A percentile compares a stretch with the other conserved stretches of the same genome.
phyloP scores from a whole-genome alignment of 495 filamentous ascomycete genomes.

The Neurospora discreta region DNA sequence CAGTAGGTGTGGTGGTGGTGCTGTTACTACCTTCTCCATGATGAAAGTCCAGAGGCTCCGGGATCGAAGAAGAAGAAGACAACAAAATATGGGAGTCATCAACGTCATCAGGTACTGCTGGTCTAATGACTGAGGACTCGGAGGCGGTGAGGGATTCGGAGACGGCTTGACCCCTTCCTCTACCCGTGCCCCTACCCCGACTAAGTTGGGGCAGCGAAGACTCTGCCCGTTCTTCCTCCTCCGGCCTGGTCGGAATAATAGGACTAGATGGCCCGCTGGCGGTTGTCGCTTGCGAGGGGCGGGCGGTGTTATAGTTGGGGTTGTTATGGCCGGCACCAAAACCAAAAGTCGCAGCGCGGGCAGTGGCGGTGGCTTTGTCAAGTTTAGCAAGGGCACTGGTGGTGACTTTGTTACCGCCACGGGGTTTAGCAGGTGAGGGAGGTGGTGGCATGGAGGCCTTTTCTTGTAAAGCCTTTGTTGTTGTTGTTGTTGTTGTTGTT shows the following conservation, averaged over 20 bases:
- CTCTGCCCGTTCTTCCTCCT: not conserved
- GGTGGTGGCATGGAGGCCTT: not conserved
- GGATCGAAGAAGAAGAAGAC: not conserved
- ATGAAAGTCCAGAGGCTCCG: conserved; percentile 1
- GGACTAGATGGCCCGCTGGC: conserved; percentile 27
- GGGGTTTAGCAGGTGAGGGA: not conserved
- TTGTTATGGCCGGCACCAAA: conserved; percentile 3
- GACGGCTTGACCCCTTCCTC: not conserved
- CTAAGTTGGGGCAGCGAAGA: not conserved
- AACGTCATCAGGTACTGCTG: not conserved
- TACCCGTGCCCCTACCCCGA: not conserved
- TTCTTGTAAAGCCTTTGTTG: not conserved
- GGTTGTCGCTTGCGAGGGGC: conserved; percentile 36
- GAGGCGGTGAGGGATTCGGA: not conserved
- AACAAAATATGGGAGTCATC: not conserved
- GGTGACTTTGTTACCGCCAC: not conserved
- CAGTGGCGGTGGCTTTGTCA: not conserved
- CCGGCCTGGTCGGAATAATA: not conserved
- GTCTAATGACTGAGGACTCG: not conserved
- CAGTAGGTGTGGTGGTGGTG: not conserved
- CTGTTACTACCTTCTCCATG: too few relatives aligned
- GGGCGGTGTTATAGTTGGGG: conserved; percentile 6
- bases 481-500: not conserved
- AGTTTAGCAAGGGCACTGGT: conserved; percentile 3
- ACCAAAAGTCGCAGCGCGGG: not conserved